These are phyloP conservation scores for Hypoxylon fuscum DNA, from an alignment of 495 filamentous ascomycete genomes.

Conservation along the genomic window DNA sequence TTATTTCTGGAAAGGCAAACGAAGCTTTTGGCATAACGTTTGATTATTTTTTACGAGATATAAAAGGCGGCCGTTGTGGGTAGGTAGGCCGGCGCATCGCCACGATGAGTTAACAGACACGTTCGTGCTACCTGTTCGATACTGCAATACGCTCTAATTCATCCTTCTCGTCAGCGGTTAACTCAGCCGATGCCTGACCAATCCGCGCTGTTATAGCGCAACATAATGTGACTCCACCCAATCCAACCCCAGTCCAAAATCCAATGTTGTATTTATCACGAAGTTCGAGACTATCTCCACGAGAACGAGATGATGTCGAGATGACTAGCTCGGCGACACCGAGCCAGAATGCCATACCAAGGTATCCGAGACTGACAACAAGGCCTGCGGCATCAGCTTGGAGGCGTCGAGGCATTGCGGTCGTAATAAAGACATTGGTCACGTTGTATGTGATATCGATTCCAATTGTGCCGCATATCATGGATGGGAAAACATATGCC, in stretches of 20 bases:
- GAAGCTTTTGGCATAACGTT: too few relatives aligned
- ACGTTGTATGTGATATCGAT: slow-evolving; percentile 88
- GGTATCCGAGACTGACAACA: slow-evolving; percentile 65
- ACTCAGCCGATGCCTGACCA: slow-evolving; percentile 69
- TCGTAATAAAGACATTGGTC: slow-evolving; percentile 86
- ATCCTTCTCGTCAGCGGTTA: slow-evolving; percentile 72
- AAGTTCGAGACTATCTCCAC: slow-evolving; percentile 52
- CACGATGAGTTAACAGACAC: too few relatives aligned
- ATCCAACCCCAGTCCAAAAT: slow-evolving; percentile 73
- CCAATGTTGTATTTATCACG: slow-evolving; percentile 67
- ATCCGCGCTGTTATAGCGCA: slow-evolving; percentile 72
- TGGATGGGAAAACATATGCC: slow-evolving; percentile 80
- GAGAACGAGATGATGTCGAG: slow-evolving; percentile 53
- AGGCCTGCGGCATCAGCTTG: slow-evolving; percentile 81
- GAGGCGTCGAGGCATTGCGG: slow-evolving; percentile 69
- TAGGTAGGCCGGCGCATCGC: too few relatives aligned
- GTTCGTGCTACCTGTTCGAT: background rate
- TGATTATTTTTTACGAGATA: too few relatives aligned
- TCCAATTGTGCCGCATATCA: slow-evolving; percentile 82
- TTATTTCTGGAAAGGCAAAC: too few relatives aligned
- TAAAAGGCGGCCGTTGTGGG: too few relatives aligned
- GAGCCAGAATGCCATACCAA: slow-evolving; percentile 86
- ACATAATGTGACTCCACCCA: slow-evolving; percentile 65
- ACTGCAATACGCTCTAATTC: slow-evolving; percentile 17
- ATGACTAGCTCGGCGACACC: slow-evolving; percentile 76